Evolutionary conservation across 352 stramenopile genomes (phyloP).

Genomic region (Pythium brassicae): DNA sequence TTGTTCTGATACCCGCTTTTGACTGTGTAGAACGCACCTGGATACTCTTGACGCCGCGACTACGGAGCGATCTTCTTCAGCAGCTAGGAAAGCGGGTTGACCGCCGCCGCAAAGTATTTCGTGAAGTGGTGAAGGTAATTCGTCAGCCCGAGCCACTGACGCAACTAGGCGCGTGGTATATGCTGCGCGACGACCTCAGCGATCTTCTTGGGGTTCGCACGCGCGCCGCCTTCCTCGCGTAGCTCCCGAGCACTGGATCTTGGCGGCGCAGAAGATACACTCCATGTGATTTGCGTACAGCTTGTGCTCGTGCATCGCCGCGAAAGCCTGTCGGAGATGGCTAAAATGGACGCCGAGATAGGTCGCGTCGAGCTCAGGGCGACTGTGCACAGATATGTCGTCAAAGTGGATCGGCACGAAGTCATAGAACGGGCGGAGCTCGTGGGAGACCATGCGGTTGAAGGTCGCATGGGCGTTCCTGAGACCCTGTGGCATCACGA

Average conservation of each 20-base stretch:
- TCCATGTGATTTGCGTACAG: not conserved
- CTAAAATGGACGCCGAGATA: not conserved
- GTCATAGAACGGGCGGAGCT: not conserved
- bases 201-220: constrained; percentile 17
- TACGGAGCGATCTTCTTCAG: constrained; percentile 16
- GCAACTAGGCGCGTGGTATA: constrained; percentile 1
- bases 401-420: constrained; percentile 5
- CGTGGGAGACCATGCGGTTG: constrained; percentile 15
- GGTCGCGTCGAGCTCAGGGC: not conserved
- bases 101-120: constrained; percentile 6
- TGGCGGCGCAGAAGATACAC: not conserved
- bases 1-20: constrained; percentile 8
- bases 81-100: constrained; percentile 9
- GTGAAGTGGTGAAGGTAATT: constrained; percentile 24
- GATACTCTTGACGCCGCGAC: constrained; percentile 5
- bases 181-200: constrained; percentile 5
- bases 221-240: constrained; percentile 2
- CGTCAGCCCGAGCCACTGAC: constrained; percentile 12
- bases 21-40: constrained; percentile 15
- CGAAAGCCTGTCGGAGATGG: not conserved
- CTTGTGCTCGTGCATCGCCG: too few species aligned
- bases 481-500: constrained; percentile 22
- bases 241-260: not conserved
- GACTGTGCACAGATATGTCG: constrained; percentile 6
- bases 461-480: constrained; percentile 21